Percentiles rank a stretch among this genome's conserved stretches.
Evolutionary conservation across 208 protist genomes (phyloP).

Genomic region (Trichomonas tenax): DNA sequence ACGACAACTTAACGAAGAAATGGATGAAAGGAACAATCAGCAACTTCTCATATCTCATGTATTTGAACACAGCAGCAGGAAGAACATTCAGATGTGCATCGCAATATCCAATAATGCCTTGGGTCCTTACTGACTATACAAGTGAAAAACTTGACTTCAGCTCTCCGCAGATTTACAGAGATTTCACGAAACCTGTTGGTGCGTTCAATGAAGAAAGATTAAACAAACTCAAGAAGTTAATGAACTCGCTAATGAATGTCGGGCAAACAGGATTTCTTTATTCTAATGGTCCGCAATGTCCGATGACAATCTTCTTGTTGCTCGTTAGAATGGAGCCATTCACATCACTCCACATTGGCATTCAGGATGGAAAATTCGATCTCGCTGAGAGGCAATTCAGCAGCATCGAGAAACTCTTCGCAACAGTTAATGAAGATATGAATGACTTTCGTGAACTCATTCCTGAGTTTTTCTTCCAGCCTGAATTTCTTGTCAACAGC

Average conservation of each 20-base stretch:
- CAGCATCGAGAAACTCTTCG: not conserved
- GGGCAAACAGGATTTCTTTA: not conserved
- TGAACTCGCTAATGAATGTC: not conserved
- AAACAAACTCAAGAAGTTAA: not conserved
- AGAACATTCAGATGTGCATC: constrained; percentile 80
- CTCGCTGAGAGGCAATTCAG: not conserved
- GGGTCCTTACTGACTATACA: not conserved
- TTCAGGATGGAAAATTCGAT: not conserved
- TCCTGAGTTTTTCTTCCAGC: not conserved
- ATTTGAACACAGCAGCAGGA: constrained; percentile 78
- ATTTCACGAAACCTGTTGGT: not conserved
- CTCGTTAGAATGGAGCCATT: not conserved
- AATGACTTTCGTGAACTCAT: not conserved
- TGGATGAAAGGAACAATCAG: constrained; percentile 5
- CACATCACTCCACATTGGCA: not conserved
- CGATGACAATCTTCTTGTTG: not conserved
- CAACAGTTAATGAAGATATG: not conserved
- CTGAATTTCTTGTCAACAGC: not conserved
- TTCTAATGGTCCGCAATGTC: not conserved
- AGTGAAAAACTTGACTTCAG: not conserved
- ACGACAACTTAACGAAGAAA: not conserved
- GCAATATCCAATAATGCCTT: constrained; percentile 95
- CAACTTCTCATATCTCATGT: constrained; percentile 24
- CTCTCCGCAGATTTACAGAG: not conserved
- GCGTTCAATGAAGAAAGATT: not conserved